These are phyloP conservation scores for Globisporangium okanoganense DNA, from an alignment of 352 stramenopile genomes.

Conservation along the genomic window DNA sequence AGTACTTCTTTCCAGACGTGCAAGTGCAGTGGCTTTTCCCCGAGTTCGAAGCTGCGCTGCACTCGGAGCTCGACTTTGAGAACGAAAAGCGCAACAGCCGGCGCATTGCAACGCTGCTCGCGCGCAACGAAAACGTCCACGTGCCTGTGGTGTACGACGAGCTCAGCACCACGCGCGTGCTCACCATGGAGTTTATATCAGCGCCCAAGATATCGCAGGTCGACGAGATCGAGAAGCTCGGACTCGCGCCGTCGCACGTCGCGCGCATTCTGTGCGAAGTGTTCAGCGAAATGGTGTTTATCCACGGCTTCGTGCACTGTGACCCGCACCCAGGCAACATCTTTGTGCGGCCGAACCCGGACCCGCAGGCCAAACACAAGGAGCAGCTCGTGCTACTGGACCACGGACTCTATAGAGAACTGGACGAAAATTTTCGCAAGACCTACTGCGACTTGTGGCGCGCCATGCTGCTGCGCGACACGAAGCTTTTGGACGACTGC, in stretches of 20 bases:
- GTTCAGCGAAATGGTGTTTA: conserved; percentile 95
- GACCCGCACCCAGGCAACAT: conserved; percentile 97
- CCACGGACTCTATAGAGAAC: conserved; percentile 95
- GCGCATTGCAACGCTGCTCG: conserved; percentile 55
- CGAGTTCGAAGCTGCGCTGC: conserved; percentile 88
- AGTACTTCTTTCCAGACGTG: conserved; percentile 90
- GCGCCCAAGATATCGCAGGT: conserved; percentile 93
- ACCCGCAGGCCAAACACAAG: conserved; percentile 35
- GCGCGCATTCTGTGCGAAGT: conserved; percentile 88
- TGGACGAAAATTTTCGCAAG: conserved; percentile 92
- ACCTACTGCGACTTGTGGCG: conserved; percentile 95
- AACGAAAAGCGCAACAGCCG: conserved; percentile 82
- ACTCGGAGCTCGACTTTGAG: conserved; percentile 79
- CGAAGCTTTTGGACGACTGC: conserved; percentile 61
- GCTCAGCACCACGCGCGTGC: conserved; percentile 85
- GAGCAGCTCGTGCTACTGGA: conserved; percentile 96
- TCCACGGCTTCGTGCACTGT: conserved; percentile 95
- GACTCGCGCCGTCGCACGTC: conserved; percentile 79
- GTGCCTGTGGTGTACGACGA: conserved; percentile 88
- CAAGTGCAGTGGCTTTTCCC: conserved; percentile 94
- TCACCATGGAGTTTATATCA: conserved; percentile 98
- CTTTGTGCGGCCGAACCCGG: conserved; percentile 69
- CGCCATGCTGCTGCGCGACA: conserved; percentile 91
- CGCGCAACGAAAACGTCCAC: conserved; percentile 47
- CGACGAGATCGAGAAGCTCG: conserved; percentile 71